Conservation (phyloP, 768 basidiomycete species). For the Goffeauzyma gilvescens region DNA sequence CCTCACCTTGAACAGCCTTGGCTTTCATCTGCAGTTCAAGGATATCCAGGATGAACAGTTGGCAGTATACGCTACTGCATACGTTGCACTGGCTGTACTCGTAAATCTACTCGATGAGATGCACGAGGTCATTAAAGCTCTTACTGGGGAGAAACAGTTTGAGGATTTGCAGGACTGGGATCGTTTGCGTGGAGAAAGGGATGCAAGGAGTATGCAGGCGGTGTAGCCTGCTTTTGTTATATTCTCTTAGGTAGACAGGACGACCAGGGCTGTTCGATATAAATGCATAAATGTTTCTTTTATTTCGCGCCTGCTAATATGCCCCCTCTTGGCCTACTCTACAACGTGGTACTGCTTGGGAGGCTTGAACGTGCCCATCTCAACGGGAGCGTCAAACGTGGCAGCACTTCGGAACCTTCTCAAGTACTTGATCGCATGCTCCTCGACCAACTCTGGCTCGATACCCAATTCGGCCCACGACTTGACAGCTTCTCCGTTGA, state of each 20-base stretch:
- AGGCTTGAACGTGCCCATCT: conserved; percentile 29
- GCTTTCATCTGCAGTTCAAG: too few relatives aligned
- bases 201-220: too few relatives aligned
- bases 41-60: conserved; percentile 30
- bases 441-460: conserved; percentile 63
- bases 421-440: conserved; percentile 72
- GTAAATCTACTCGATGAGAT: conserved; percentile 18
- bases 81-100: conserved; percentile 20
- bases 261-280: too few relatives aligned
- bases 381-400: conserved; percentile 29
- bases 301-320: too few relatives aligned
- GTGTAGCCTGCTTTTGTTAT: too few relatives aligned
- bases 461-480: conserved; percentile 73
- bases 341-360: conserved; percentile 30
- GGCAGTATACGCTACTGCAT: conserved; percentile 24
- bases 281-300: too few relatives aligned
- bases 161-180: conserved; percentile 21
- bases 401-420: conserved; percentile 62
- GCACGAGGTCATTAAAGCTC: conserved; percentile 13
- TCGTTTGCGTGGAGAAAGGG: too few relatives aligned
- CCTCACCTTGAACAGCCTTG: too few relatives aligned
- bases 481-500: conserved; percentile 37
- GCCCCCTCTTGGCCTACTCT: conserved; percentile 10
- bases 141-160: conserved; percentile 25
- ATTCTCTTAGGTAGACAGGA: too few relatives aligned